Evolutionary conservation across 2,329 filamentous ascomycete species (phyloP).

Genomic region (Beauveria varroae): DNA sequence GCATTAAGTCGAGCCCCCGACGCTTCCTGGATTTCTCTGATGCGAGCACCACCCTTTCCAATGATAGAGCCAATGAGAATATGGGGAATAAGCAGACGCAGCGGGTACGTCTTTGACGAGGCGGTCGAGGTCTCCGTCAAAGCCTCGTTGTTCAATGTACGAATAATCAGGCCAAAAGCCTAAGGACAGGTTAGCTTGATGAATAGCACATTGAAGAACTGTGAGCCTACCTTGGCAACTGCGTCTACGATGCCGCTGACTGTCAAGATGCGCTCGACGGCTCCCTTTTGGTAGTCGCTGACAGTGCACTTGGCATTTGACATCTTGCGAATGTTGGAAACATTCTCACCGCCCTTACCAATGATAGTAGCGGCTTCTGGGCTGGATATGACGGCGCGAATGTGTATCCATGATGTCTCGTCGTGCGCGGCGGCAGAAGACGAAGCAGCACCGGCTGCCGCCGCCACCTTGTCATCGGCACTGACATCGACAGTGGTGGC

Average conservation of each 20-base stretch:
- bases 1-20: slow-evolving; percentile 95
- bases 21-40: slow-evolving; percentile 96
- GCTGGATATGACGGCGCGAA: slow-evolving; percentile 94
- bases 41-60: slow-evolving; percentile 90
- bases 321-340: slow-evolving; percentile 89
- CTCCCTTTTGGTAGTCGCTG: slow-evolving; percentile 94
- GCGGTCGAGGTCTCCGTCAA: slow-evolving; percentile 80
- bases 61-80: slow-evolving; percentile 98
- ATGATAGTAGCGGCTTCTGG: slow-evolving; percentile 96
- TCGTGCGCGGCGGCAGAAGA: slow-evolving; percentile 56
- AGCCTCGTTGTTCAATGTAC: slow-evolving; percentile 95
- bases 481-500: slow-evolving; percentile 48
- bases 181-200: slow-evolving; percentile 31
- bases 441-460: slow-evolving; percentile 28
- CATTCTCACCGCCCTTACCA: slow-evolving; percentile 97
- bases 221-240: slow-evolving; percentile 76
- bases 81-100: slow-evolving; percentile 90
- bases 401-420: slow-evolving; percentile 93
- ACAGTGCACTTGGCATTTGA: slow-evolving; percentile 98
- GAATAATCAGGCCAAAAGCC: slow-evolving; percentile 97
- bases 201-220: background rate
- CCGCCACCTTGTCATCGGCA: slow-evolving; percentile 42
- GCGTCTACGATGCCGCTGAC: slow-evolving; percentile 96
- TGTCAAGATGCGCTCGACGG: slow-evolving; percentile 93
- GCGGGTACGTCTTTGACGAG: slow-evolving; percentile 94